phyloP scores from a whole-genome alignment of 2,329 filamentous ascomycete genomes.

The Colletotrichum sp. region DNA sequence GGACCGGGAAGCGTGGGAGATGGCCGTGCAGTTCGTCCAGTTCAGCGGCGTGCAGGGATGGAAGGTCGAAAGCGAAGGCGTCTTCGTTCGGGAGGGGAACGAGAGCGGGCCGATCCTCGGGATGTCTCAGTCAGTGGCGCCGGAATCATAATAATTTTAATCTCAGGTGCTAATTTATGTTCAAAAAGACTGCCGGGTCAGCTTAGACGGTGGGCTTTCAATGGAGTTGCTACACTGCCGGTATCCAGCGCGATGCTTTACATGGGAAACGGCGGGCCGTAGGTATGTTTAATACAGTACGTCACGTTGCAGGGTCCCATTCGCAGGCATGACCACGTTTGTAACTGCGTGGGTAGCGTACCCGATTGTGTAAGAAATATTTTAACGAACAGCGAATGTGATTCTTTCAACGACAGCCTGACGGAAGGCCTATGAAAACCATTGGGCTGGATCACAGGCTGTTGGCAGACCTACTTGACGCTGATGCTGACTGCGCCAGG shows the following conservation, averaged over 20 bases:
- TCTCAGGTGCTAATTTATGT: not conserved
- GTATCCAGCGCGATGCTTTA: slow-evolving; percentile 30
- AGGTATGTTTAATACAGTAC: not conserved
- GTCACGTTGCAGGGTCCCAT: not conserved
- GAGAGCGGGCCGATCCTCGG: slow-evolving; percentile 12
- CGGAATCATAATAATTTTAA: not conserved
- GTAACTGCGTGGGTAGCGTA: fast-evolving
- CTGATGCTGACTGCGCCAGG: not conserved
- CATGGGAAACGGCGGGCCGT: slow-evolving; percentile 3
- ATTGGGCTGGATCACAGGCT: not conserved
- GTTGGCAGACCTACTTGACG: fast-evolving
- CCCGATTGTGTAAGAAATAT: not conserved
- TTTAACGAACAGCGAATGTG: not conserved
- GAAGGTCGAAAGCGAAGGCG: slow-evolving; percentile 48
- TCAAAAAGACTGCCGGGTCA: slow-evolving; percentile 19
- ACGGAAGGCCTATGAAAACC: fast-evolving
- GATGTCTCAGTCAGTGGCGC: slow-evolving; percentile 21
- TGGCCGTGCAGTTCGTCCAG: slow-evolving; percentile 46
- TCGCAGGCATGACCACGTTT: not conserved
- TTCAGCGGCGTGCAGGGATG: slow-evolving; percentile 41
- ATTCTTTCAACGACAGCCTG: not conserved
- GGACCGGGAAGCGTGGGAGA: slow-evolving; percentile 50
- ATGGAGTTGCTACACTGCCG: slow-evolving; percentile 30
- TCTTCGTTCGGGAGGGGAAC: slow-evolving; percentile 41
- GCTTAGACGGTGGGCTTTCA: slow-evolving; percentile 34